phyloP scores from a whole-genome alignment of 164 flowering plant species.

The Taxillus chinensis region DNA sequence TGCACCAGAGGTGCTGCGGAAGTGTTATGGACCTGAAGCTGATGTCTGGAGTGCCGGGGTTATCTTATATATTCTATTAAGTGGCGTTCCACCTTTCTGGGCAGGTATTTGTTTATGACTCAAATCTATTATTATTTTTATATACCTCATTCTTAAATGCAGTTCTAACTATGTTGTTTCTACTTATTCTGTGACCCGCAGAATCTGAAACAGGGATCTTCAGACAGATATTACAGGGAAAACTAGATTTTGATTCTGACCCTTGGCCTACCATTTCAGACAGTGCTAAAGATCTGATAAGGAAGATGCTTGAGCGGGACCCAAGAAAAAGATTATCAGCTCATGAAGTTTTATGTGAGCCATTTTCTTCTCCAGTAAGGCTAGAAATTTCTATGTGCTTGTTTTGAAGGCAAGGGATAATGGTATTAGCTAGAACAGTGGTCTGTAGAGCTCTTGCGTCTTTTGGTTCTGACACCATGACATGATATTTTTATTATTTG shows the following conservation, averaged over 20 bases:
- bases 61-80: constrained; percentile 61
- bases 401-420: background rate
- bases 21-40: constrained; percentile 61
- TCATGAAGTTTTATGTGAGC: constrained; percentile 81
- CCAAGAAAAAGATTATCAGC: constrained; percentile 67
- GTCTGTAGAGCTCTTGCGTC: background rate
- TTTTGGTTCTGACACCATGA: constrained; percentile 5
- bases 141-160: constrained; percentile 3
- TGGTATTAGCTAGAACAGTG: no score
- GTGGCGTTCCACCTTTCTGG: constrained; percentile 87
- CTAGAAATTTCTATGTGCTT: background rate
- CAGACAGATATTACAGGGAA: constrained; percentile 70
- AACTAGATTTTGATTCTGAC: constrained; percentile 69
- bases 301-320: constrained; percentile 68
- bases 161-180: background rate
- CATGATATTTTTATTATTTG: constrained; percentile 4
- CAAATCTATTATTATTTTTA: background rate
- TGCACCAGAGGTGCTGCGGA: constrained; percentile 66
- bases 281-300: constrained; percentile 72
- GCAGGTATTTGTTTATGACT: constrained; percentile 32
- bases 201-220: constrained; percentile 86
- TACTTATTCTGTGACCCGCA: constrained; percentile 17
- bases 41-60: constrained; percentile 94
- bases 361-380: constrained; percentile 3
- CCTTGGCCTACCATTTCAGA: constrained; percentile 92